Evolutionary conservation across 2,329 filamentous ascomycete genomes (phyloP).

Genomic region (Pseudogymnoascus sp.): DNA sequence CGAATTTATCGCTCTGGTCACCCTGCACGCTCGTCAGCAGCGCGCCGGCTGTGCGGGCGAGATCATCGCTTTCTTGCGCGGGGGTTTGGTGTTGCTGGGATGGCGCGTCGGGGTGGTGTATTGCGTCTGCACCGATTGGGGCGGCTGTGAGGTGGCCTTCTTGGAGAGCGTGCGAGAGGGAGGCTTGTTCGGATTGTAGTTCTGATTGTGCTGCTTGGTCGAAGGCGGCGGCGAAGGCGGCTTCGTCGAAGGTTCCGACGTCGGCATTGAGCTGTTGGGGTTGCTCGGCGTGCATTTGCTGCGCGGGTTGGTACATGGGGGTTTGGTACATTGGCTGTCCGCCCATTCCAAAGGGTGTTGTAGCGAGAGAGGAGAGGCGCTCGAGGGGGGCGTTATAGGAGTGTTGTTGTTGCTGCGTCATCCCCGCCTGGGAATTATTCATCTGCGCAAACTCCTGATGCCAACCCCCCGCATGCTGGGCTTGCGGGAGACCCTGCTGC

Average conservation of each 20-base stretch:
- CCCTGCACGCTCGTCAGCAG: slow-evolving; percentile 60
- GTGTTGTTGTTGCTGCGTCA: slow-evolving; percentile 8
- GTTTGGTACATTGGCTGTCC: slow-evolving; percentile 11
- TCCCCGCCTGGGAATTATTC: neutral
- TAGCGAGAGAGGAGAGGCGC: neutral
- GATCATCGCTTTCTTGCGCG: slow-evolving; percentile 40
- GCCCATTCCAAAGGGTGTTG: neutral
- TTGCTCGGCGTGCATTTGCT: slow-evolving; percentile 10
- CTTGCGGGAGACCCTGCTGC: slow-evolving; percentile 20
- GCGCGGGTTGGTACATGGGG: neutral
- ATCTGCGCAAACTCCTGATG: slow-evolving; percentile 47
- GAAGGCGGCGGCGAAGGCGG: slow-evolving; percentile 47
- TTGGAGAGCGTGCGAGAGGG: slow-evolving; percentile 10
- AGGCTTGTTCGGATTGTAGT: slow-evolving; percentile 12
- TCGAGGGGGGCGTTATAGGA: slow-evolving; percentile 1
- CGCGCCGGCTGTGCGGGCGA: slow-evolving; percentile 62
- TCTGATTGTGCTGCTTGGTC: slow-evolving; percentile 26
- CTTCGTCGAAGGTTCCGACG: slow-evolving; percentile 40
- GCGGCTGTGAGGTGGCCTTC: slow-evolving; percentile 13
- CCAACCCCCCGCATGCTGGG: slow-evolving; percentile 34
- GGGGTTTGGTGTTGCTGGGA: slow-evolving; percentile 36
- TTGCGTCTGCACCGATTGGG: slow-evolving; percentile 28
- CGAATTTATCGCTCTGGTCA: slow-evolving; percentile 66
- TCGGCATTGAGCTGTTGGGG: slow-evolving; percentile 28
- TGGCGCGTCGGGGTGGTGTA: slow-evolving; percentile 19